These are phyloP conservation scores for Knufia petricola DNA, from an alignment of 2,329 filamentous ascomycete species.

Conservation along the genomic window DNA sequence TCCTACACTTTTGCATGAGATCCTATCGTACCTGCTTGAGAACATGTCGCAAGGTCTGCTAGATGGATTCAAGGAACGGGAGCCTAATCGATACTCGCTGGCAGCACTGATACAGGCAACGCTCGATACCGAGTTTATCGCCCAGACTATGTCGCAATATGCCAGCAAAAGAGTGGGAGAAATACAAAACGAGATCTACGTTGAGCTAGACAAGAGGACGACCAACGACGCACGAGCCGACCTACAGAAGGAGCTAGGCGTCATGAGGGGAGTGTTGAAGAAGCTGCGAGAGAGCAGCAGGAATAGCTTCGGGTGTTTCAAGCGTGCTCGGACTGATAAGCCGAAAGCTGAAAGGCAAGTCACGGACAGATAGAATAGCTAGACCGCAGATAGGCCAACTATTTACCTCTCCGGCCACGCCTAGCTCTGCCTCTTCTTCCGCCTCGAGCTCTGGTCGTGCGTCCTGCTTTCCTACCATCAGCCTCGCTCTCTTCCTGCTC, in stretches of 20 bases:
- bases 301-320: conserved; percentile 81
- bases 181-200: conserved; percentile 81
- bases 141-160: conserved; percentile 84
- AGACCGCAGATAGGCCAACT: conserved; percentile 25
- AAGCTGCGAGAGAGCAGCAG: conserved; percentile 68
- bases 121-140: conserved; percentile 91
- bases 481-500: conserved; percentile 31
- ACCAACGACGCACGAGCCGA: conserved; percentile 72
- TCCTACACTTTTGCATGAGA: conserved; percentile 63
- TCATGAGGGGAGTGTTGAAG: conserved; percentile 82
- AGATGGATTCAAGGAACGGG: conserved; percentile 60
- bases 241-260: conserved; percentile 77
- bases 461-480: conserved; percentile 14
- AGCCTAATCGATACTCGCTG: conserved; percentile 55
- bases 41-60: conserved; percentile 72
- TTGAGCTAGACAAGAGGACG: conserved; percentile 79
- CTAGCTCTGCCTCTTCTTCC: conserved; percentile 40
- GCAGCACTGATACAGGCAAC: conserved; percentile 91
- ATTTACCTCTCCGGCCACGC: conserved; percentile 35
- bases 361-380: conserved; percentile 1
- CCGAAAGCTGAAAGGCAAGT: background rate
- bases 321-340: conserved; percentile 44
- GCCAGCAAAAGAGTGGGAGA: conserved; percentile 73
- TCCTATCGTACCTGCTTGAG: conserved; percentile 80
- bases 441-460: conserved; percentile 27